A percentile compares a stretch with the other conserved stretches of the same genome.
Conservation (phyloP, 164 flowering plant genomes). For the Paratinospora sagittata region DNA sequence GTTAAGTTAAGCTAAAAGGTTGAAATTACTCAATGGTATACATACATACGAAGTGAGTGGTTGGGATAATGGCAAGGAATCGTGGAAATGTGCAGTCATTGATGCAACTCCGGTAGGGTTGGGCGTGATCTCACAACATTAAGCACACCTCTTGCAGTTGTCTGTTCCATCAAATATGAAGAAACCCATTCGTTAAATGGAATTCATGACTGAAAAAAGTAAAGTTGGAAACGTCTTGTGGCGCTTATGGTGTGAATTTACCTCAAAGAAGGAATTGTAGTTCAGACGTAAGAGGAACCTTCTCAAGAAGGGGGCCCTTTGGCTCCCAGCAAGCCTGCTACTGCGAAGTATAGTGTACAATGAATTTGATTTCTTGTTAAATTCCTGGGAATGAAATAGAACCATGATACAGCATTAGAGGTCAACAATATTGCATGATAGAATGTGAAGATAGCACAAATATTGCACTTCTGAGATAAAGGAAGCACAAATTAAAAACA, state of each 20-base stretch:
- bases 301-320: conserved; percentile 89
- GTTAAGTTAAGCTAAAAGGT: no score
- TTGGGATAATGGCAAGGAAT: background rate
- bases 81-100: conserved; percentile 7
- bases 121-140: conserved; percentile 80
- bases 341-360: conserved; percentile 91
- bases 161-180: conserved; percentile 37
- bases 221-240: background rate
- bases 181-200: background rate
- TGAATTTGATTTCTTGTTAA: conserved; percentile 95
- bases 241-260: conserved; percentile 20
- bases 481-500: background rate
- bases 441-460: background rate
- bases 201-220: background rate
- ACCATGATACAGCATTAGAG: background rate
- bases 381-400: conserved; percentile 52
- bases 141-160: conserved; percentile 86
- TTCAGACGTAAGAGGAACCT: conserved; percentile 88
- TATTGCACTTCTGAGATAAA: background rate
- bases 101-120: conserved; percentile 36
- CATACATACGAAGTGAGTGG: background rate
- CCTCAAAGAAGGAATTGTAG: conserved; percentile 96
- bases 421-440: background rate
- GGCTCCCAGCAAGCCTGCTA: conserved; percentile 96
- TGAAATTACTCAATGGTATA: background rate